Percentiles rank a stretch among this genome's conserved stretches.
phyloP scores from a whole-genome alignment of 1,284 basidiomycete genomes.

The Ceratobasidium sp. region DNA sequence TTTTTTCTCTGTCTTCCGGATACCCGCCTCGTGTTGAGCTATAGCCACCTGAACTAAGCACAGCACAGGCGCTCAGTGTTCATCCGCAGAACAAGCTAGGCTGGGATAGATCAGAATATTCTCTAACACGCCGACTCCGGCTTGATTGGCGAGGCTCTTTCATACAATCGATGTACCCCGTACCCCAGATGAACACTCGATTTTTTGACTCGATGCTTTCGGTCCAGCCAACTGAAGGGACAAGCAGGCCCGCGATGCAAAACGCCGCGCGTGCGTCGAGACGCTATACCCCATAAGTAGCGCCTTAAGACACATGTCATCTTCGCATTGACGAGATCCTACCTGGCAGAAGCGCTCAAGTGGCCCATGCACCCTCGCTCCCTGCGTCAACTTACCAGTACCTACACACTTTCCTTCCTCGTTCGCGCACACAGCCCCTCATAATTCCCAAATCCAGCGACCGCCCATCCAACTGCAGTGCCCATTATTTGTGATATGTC shows the following conservation, averaged over 20 bases:
- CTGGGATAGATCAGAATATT: background rate
- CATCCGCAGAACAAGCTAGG: too few relatives aligned
- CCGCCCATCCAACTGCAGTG: slow-evolving; percentile 16
- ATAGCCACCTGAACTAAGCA: background rate
- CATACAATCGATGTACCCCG: too few relatives aligned
- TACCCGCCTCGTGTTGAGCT: slow-evolving; percentile 6
- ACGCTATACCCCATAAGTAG: slow-evolving; percentile 15
- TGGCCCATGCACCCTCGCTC: background rate
- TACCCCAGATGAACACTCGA: background rate
- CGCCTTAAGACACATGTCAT: background rate
- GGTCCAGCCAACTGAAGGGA: background rate
- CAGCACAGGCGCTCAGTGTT: background rate
- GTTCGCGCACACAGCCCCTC: slow-evolving; percentile 17
- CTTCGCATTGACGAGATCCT: too few relatives aligned
- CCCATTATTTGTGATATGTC: slow-evolving; percentile 32
- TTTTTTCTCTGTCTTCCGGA: too few relatives aligned
- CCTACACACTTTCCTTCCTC: slow-evolving; percentile 14
- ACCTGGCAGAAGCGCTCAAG: background rate
- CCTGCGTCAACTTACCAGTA: background rate
- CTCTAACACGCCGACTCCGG: slow-evolving; percentile 13
- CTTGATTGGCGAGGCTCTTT: slow-evolving; percentile 15
- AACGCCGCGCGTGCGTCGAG: background rate
- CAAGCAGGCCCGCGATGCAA: background rate
- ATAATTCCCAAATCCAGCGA: background rate
- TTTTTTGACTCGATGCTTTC: background rate